Base-by-base conservation (phyloP, 164 flowering plant genomes). In the Echeveria elegans region DNA sequence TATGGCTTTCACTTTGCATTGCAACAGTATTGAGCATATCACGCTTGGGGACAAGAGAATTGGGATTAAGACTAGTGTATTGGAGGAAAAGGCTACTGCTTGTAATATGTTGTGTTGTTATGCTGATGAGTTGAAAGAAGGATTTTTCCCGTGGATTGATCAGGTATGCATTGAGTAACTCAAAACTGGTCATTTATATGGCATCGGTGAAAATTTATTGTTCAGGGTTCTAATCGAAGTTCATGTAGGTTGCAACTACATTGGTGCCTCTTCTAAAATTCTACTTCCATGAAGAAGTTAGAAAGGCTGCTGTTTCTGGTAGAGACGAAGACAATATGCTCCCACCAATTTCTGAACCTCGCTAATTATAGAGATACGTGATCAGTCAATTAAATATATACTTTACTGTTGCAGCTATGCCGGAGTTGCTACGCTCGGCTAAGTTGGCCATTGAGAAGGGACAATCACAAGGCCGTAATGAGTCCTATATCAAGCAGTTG, bases 271-370 rank as follows among this genome's bases (percentile, higher is more conserved):
- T 88, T 72, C 81, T 88, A 12, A 88, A 84, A 71, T 88, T 88
- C 75, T 84, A 86, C 71, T 88, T 88, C 70, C 93, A 88, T 70
- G 93, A 86, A 70, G 89, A 84, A 73, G 90, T 88, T 64, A 83
- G 93, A 69, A 88, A 79, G 70, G 93, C 93, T 60, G 93, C 93
- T 73, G 90, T 86, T 77, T 88, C 93, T 79, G 93, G 90, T 88
- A 72, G n/a, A n/a, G n/a, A n/a, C n/a, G n/a, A n/a, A 40, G 52
- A 24, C 29, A 66, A 23, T 28, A 50, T 66, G n/a, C 36, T 6
- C 61, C 5, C 26, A 66, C 31, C 6, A 23, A 34, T n/a, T 11
- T 63, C 28, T 36, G 5, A 12, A 8, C 24, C 7, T 63, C 19
- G 2, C 2, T 53, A 2, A 24, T 9, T 4, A 0, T 53, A 24